A percentile compares a stretch with the other conserved stretches of the same genome.
phyloP scores from a whole-genome alignment of 352 stramenopile species.

The Pythium rishiriense region DNA sequence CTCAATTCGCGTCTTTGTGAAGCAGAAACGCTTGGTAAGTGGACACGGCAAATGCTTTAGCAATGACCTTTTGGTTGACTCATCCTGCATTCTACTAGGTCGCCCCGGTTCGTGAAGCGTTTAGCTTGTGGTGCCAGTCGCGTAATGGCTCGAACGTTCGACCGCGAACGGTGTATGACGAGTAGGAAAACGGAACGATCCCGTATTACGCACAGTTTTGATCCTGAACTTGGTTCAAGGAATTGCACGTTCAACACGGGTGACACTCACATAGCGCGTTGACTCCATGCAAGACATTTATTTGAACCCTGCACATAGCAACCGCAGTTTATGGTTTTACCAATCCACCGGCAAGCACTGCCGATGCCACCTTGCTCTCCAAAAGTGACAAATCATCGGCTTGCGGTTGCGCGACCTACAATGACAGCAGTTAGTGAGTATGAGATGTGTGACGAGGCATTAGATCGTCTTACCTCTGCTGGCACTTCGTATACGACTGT shows the following conservation, averaged over 20 bases:
- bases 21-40: slow-evolving; percentile 55
- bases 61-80: not conserved
- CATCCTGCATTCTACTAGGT: not conserved
- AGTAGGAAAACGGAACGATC: not conserved
- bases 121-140: slow-evolving; percentile 19
- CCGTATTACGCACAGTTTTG: slow-evolving; percentile 1
- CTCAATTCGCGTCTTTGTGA: slow-evolving; percentile 75
- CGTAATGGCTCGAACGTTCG: slow-evolving; percentile 23
- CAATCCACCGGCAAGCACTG: slow-evolving; percentile 42
- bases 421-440: not conserved
- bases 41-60: not conserved
- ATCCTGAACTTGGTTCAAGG: too few species aligned
- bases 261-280: not conserved
- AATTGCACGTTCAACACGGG: not conserved
- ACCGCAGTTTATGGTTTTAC: slow-evolving; percentile 37
- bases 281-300: not conserved
- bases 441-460: not conserved
- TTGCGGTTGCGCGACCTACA: slow-evolving; percentile 62
- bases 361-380: slow-evolving; percentile 65
- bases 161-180: slow-evolving; percentile 17
- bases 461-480: slow-evolving; percentile 50
- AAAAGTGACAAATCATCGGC: slow-evolving; percentile 60
- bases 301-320: not conserved
- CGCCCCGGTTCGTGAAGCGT: slow-evolving; percentile 39
- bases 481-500: slow-evolving; percentile 81